A percentile compares a stretch with the other conserved stretches of the same genome.
Evolutionary conservation across 75 land plant genomes (phyloP).

Genomic region (Picea sitchensis): DNA sequence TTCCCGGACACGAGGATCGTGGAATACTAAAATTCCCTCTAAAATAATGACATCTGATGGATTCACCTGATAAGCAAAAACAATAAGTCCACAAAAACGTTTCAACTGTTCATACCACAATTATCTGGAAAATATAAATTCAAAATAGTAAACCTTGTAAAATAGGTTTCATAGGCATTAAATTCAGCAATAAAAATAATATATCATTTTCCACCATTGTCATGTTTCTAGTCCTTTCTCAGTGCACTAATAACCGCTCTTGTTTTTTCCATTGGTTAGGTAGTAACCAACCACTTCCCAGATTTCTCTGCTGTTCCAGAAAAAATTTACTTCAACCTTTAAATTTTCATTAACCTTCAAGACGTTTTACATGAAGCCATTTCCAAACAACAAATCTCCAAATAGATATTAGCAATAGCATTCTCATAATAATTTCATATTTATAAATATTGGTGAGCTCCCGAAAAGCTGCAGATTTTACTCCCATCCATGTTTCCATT

Average conservation of each 20-base stretch:
- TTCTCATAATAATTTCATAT: background rate
- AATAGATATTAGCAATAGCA: background rate
- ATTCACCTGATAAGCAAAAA: constrained; percentile 64
- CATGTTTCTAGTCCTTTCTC: background rate
- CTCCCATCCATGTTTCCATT: background rate
- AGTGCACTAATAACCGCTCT: background rate
- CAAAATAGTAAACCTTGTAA: background rate
- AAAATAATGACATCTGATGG: constrained; percentile 93
- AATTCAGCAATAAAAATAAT: background rate
- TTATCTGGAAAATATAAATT: background rate
- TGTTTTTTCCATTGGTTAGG: background rate
- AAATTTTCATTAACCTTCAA: background rate
- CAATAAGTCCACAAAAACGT: background rate
- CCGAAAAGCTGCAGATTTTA: background rate
- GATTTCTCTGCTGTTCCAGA: background rate
- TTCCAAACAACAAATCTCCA: background rate
- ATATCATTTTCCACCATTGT: background rate
- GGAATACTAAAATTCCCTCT: constrained; percentile 95
- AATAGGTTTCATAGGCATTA: background rate
- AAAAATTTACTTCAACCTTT: background rate
- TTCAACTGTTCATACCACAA: background rate
- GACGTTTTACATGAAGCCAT: background rate
- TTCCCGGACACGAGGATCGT: constrained; percentile 79
- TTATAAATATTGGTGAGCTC: background rate
- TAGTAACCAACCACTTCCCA: background rate